phyloP scores from a whole-genome alignment of 2,329 filamentous ascomycete species.

The Chaetoscypha palmicola region DNA sequence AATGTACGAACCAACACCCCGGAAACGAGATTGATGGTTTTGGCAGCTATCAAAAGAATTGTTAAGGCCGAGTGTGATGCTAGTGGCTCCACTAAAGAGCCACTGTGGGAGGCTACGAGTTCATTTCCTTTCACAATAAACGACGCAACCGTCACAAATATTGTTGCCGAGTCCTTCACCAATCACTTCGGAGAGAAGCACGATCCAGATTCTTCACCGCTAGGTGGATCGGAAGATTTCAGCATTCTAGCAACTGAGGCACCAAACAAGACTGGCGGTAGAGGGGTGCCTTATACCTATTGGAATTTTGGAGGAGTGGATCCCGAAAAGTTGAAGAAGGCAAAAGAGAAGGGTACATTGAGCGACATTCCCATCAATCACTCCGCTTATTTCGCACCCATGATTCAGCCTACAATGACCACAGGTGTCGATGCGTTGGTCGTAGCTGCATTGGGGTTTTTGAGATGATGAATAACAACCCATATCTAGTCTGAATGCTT shows the following conservation, averaged over 20 bases:
- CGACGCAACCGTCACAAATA: conserved; percentile 15
- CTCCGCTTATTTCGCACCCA: conserved; percentile 50
- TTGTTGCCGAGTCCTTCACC: conserved; percentile 11
- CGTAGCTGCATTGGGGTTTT: conserved; percentile 42
- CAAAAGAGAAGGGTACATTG: conserved; percentile 10
- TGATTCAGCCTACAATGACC: conserved; percentile 50
- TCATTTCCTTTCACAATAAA: conserved; percentile 21
- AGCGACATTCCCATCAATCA: conserved; percentile 46
- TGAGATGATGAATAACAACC: conserved; percentile 25
- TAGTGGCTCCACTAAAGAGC: conserved; percentile 29
- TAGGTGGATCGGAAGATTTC: conserved; percentile 25
- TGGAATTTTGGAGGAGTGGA: conserved; percentile 36
- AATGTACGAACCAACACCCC: conserved; percentile 34
- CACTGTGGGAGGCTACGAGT: conserved; percentile 16
- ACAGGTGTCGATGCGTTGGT: conserved; percentile 45
- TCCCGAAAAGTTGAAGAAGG: conserved; percentile 10
- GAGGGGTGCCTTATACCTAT: conserved; percentile 28
- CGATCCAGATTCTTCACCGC: conserved; percentile 9
- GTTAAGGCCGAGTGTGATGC: conserved; percentile 48
- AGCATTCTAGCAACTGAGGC: conserved; percentile 42
- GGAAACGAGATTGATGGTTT: conserved; percentile 31
- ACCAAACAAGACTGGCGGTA: conserved; percentile 13
- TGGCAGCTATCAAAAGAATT: conserved; percentile 35
- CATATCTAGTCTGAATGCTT: too few relatives aligned
- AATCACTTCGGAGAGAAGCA: conserved; percentile 20